Evolutionary conservation across 768 basidiomycete species (phyloP).

Genomic region (Suillus lakei): DNA sequence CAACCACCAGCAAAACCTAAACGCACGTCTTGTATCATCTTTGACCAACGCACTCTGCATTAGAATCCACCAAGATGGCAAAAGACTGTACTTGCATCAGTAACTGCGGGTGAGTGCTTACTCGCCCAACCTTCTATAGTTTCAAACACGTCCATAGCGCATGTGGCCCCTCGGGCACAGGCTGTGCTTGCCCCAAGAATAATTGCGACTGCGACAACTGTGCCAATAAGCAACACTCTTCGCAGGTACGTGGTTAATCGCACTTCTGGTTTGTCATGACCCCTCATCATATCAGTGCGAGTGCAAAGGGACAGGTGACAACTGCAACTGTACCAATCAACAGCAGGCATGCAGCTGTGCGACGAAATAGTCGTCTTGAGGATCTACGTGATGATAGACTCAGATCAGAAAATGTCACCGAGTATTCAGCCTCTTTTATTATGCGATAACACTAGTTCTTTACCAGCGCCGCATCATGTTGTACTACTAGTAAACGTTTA

Average conservation of each 20-base stretch:
- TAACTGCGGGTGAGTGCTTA: slow-evolving; percentile 29
- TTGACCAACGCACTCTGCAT: not conserved
- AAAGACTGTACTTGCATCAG: slow-evolving; percentile 33
- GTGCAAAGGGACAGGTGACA: slow-evolving; percentile 22
- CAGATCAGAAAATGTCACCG: not conserved
- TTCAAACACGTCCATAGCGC: slow-evolving; percentile 22
- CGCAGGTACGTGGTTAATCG: slow-evolving; percentile 18
- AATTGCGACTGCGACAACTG: slow-evolving; percentile 36
- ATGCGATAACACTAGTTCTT: not conserved
- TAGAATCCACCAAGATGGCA: slow-evolving; percentile 23
- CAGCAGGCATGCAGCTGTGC: slow-evolving; percentile 21
- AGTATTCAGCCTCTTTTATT: not conserved
- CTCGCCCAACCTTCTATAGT: not conserved
- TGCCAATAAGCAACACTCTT: slow-evolving; percentile 32
- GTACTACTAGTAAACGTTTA: not conserved
- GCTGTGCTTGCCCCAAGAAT: slow-evolving; percentile 35
- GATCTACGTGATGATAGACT: not conserved
- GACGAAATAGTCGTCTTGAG: slow-evolving; percentile 16
- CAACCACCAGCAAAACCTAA: not conserved
- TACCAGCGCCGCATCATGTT: not conserved
- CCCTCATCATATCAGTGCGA: slow-evolving; percentile 20
- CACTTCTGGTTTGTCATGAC: not conserved
- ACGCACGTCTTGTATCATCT: no score
- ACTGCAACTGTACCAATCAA: slow-evolving; percentile 23
- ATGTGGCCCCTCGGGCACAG: slow-evolving; percentile 36